Evolutionary conservation across 345 rosid genomes (phyloP).

Genomic region (Syzygium oleosum): DNA sequence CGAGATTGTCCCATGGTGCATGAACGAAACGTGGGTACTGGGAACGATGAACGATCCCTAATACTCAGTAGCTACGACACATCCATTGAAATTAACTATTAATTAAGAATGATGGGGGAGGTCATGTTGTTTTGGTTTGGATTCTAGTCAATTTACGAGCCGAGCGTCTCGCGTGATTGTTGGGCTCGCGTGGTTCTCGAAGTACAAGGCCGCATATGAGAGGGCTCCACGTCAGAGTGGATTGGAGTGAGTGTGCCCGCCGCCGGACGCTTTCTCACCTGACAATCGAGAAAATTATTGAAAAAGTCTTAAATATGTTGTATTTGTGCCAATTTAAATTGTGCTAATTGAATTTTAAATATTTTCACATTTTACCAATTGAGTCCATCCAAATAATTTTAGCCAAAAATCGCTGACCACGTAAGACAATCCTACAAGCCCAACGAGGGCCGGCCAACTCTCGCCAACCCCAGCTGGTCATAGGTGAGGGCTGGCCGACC

Average conservation of each 20-base stretch:
- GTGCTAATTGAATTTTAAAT: too few species aligned
- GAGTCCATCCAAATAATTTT: too few species aligned
- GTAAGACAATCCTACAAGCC: too few species aligned
- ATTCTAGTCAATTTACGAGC: neutral
- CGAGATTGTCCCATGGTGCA: neutral
- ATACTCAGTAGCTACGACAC: neutral
- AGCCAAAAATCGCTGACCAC: too few species aligned
- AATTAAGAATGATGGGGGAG: neutral
- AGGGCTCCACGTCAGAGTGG: fast-evolving
- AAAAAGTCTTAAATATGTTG: too few species aligned
- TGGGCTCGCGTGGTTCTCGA: neutral
- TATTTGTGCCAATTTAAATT: too few species aligned
- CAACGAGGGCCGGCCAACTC: too few species aligned
- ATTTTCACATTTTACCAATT: too few species aligned
- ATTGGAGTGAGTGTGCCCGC: neutral
- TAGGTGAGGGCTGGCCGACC: too few species aligned
- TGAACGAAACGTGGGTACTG: neutral
- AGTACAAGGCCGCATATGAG: neutral
- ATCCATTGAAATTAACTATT: neutral
- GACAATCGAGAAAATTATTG: too few species aligned
- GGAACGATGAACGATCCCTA: neutral
- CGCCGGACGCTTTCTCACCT: too few species aligned
- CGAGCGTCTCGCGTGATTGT: neutral
- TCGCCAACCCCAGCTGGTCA: too few species aligned
- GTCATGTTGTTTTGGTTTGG: neutral